phyloP scores from a whole-genome alignment of 2,329 filamentous ascomycete species.

The Penicillium sp. region DNA sequence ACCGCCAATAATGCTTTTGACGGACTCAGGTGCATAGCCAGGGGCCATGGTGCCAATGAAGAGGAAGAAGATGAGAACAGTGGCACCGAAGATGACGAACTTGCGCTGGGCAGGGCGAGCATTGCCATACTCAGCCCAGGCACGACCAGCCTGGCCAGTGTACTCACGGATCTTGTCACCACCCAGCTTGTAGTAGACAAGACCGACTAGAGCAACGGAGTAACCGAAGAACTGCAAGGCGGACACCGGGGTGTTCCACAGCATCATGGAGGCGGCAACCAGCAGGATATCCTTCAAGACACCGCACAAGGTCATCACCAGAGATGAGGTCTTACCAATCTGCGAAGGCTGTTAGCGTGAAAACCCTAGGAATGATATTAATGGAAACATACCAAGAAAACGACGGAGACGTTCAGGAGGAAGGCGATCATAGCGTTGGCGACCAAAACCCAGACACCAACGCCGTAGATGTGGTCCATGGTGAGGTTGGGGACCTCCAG shows the following conservation, averaged over 20 bases:
- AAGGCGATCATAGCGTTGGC: conserved; percentile 75
- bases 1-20: conserved; percentile 38
- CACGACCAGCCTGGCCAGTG: conserved; percentile 67
- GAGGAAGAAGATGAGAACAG: conserved; percentile 68
- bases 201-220: conserved; percentile 65
- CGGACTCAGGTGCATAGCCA: conserved; percentile 39
- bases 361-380: too few relatives aligned
- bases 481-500: conserved; percentile 68
- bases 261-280: conserved; percentile 71
- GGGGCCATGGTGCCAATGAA: conserved; percentile 65
- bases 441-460: conserved; percentile 65
- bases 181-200: conserved; percentile 70
- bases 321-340: conserved; percentile 82
- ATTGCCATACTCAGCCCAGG: conserved; percentile 84
- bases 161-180: conserved; percentile 81
- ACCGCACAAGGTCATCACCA: conserved; percentile 81
- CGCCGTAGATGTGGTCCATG: conserved; percentile 66
- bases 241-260: conserved; percentile 74
- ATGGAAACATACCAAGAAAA: conserved; percentile 56
- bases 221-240: conserved; percentile 75
- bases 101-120: conserved; percentile 76
- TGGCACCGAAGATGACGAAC: conserved; percentile 66
- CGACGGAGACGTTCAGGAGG: conserved; percentile 74
- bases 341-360: neutral
- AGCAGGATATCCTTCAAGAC: conserved; percentile 88